These are phyloP conservation scores for Moricandia moricandioides DNA, from an alignment of 345 rosid genomes.

Conservation along the genomic window DNA sequence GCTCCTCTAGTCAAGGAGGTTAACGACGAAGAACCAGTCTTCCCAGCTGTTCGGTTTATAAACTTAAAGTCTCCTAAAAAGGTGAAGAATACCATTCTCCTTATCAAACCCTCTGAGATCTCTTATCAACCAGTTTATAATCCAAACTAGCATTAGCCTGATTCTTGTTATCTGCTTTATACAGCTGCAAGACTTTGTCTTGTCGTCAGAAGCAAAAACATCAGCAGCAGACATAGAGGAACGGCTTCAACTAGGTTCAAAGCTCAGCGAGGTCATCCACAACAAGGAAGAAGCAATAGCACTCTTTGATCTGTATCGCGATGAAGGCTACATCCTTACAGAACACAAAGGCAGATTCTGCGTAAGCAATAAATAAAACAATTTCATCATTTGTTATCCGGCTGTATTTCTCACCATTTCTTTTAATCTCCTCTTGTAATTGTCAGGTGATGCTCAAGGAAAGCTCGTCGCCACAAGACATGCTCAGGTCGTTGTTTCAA, in stretches of 20 bases:
- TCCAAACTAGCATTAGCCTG: conserved; percentile 10
- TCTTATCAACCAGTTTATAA: neutral
- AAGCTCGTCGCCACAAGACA: conserved; percentile 68
- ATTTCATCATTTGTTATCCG: neutral
- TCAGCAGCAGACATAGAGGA: conserved; percentile 77
- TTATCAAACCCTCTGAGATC: neutral
- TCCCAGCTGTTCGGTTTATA: conserved; percentile 55
- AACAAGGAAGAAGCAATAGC: conserved; percentile 76
- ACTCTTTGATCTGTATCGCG: conserved; percentile 55
- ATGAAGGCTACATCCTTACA: conserved; percentile 82
- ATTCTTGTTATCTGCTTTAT: conserved; percentile 8
- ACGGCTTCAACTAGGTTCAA: conserved; percentile 74
- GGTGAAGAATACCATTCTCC: conserved; percentile 34
- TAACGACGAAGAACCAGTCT: conserved; percentile 94
- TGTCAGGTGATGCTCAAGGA: conserved; percentile 88
- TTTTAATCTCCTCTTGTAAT: neutral
- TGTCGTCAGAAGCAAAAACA: conserved; percentile 66
- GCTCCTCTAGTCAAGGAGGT: conserved; percentile 88
- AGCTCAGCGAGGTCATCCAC: conserved; percentile 70
- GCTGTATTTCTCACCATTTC: neutral
- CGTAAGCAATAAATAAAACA: conserved; percentile 46
- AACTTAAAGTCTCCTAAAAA: conserved; percentile 39
- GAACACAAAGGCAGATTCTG: conserved; percentile 65
- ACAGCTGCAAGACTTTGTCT: conserved; percentile 43
- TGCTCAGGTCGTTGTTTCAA: conserved; percentile 93